These are phyloP conservation scores for Cercospora sojina DNA, from an alignment of 2,329 filamentous ascomycete genomes.

Conservation along the genomic window DNA sequence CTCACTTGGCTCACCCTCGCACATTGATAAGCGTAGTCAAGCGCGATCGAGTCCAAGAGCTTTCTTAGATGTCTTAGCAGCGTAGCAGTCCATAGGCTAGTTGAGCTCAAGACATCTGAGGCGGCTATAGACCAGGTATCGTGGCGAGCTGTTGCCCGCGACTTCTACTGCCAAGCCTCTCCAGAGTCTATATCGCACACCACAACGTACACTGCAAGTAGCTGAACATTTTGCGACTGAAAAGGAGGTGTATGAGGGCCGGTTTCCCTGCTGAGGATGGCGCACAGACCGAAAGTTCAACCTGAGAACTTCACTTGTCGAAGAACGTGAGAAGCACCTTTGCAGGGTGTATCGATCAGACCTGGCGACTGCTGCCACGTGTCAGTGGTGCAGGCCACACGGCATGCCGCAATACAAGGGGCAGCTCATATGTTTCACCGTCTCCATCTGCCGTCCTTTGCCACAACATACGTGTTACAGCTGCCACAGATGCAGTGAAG, in stretches of 20 bases:
- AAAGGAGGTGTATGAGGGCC: background rate
- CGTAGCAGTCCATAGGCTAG: background rate
- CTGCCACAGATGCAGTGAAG: background rate
- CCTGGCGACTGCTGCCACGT: background rate
- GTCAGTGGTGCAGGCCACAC: background rate
- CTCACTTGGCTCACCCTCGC: background rate
- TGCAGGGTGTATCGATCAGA: background rate
- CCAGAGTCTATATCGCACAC: background rate
- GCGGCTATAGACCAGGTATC: background rate
- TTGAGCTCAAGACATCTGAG: background rate
- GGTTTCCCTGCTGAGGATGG: background rate
- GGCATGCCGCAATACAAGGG: background rate
- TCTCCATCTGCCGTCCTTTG: background rate
- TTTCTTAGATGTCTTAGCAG: background rate
- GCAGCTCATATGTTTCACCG: background rate
- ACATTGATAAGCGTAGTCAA: background rate
- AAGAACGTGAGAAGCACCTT: background rate
- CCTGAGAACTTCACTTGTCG: background rate
- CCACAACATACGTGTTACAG: background rate
- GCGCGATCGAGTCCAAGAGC: background rate
- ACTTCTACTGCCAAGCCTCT: background rate
- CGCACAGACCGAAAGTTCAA: background rate
- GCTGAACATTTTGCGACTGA: background rate
- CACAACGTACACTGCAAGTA: background rate
- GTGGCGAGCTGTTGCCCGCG: background rate